phyloP scores from a whole-genome alignment of 192 early-diverging fungal species.

The Linnemannia exigua region DNA sequence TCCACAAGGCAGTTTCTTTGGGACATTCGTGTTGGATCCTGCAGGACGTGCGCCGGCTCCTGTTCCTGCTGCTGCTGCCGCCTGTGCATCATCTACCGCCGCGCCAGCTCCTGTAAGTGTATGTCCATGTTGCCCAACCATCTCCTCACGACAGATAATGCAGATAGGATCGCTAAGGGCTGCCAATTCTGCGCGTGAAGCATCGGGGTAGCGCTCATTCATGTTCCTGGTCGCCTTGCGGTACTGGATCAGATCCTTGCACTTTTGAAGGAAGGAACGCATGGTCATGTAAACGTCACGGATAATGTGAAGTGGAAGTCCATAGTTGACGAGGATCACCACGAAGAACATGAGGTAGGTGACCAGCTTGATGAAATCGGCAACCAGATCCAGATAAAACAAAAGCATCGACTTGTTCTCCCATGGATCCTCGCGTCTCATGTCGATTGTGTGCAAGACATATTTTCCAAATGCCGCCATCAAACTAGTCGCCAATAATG shows the following conservation, averaged over 20 bases:
- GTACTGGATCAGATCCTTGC: slow-evolving; percentile 91
- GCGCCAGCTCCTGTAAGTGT: slow-evolving; percentile 8
- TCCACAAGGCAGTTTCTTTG: slow-evolving; percentile 96
- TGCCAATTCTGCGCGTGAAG: slow-evolving; percentile 85
- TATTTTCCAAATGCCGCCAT: slow-evolving; percentile 87
- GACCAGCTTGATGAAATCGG: slow-evolving; percentile 91
- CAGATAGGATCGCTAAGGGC: slow-evolving; percentile 84
- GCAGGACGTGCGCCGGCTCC: slow-evolving; percentile 26
- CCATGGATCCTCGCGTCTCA: slow-evolving; percentile 87
- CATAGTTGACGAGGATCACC: slow-evolving; percentile 86
- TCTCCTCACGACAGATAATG: slow-evolving; percentile 98
- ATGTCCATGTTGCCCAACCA: slow-evolving; percentile 64
- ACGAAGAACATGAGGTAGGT: slow-evolving; percentile 92
- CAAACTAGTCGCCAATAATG: slow-evolving; percentile 86
- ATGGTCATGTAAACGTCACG: slow-evolving; percentile 97
- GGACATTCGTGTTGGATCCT: slow-evolving; percentile 70
- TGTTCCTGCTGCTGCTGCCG: neutral
- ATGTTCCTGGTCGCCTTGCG: slow-evolving; percentile 96
- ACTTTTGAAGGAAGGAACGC: slow-evolving; percentile 91
- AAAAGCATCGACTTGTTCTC: slow-evolving; percentile 94
- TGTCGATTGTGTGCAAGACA: slow-evolving; percentile 88
- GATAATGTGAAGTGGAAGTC: slow-evolving; percentile 94
- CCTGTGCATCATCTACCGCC: slow-evolving; percentile 11
- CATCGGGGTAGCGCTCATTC: slow-evolving; percentile 96
- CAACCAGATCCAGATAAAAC: slow-evolving; percentile 91